Evolutionary conservation across 1,284 basidiomycete species (phyloP).

Genomic region (Cryptococcus hybrid): DNA sequence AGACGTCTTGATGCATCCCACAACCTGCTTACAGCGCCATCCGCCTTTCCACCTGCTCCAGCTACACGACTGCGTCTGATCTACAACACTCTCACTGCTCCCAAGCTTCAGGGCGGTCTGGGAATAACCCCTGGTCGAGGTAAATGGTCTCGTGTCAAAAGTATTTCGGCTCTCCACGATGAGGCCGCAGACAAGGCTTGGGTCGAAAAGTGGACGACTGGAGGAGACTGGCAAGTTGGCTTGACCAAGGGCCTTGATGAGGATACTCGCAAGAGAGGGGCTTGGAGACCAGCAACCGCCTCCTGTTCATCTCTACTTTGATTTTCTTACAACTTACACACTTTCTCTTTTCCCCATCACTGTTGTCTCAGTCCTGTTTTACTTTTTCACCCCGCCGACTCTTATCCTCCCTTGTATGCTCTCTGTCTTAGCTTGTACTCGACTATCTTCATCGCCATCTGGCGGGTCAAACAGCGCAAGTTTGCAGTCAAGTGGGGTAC

Average conservation of each 20-base stretch:
- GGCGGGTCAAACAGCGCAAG: slow-evolving; percentile 77
- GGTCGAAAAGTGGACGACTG: slow-evolving; percentile 42
- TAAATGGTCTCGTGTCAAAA: slow-evolving; percentile 75
- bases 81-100: slow-evolving; percentile 69
- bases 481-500: slow-evolving; percentile 78
- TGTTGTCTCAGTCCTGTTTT: slow-evolving; percentile 40
- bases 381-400: slow-evolving; percentile 55
- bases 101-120: slow-evolving; percentile 67
- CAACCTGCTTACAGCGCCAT: slow-evolving; percentile 62
- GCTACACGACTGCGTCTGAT: slow-evolving; percentile 66
- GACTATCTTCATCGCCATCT: slow-evolving; percentile 80
- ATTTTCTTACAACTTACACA: slow-evolving; percentile 81
- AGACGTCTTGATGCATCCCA: slow-evolving; percentile 23
- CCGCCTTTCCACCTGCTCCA: slow-evolving; percentile 59
- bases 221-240: slow-evolving; percentile 56
- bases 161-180: slow-evolving; percentile 80
- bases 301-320: slow-evolving; percentile 84
- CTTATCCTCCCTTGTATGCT: slow-evolving; percentile 78
- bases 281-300: slow-evolving; percentile 66
- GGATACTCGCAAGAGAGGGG: slow-evolving; percentile 50
- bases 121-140: slow-evolving; percentile 68
- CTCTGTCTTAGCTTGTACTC: slow-evolving; percentile 74
- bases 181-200: slow-evolving; percentile 56
- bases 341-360: slow-evolving; percentile 62
- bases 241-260: slow-evolving; percentile 55